phyloP scores from a whole-genome alignment of 2,329 filamentous ascomycete species.

The Diplodia scrobiculata region DNA sequence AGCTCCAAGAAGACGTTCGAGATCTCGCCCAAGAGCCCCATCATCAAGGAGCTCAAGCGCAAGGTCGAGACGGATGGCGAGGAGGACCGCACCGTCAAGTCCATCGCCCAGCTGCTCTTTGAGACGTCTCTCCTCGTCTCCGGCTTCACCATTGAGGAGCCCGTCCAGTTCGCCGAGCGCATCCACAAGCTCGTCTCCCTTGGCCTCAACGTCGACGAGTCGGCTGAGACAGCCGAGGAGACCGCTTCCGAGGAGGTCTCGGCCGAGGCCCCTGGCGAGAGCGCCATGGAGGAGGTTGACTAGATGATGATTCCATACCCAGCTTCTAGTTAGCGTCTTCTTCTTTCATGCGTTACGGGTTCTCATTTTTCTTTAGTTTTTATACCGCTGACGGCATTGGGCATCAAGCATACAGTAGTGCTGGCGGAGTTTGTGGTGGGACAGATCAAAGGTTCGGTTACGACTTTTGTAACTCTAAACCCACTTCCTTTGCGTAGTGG shows the following conservation, averaged over 20 bases:
- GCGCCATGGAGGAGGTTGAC: constrained; percentile 99
- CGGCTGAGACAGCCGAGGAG: constrained; percentile 69
- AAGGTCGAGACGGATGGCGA: constrained; percentile 98
- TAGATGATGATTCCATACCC: constrained; percentile 52
- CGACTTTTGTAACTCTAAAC: constrained; percentile 26
- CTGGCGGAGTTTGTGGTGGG: constrained; percentile 27
- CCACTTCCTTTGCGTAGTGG: constrained; percentile 26
- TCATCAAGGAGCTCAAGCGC: constrained; percentile 98
- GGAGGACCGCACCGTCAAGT: constrained; percentile 99
- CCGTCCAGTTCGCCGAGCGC: constrained; percentile 94
- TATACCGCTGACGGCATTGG: constrained; percentile 25
- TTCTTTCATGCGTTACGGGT: constrained; percentile 25
- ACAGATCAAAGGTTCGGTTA: constrained; percentile 28
- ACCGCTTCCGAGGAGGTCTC: constrained; percentile 61
- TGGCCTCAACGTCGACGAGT: constrained; percentile 95
- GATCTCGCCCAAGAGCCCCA: constrained; percentile 97
- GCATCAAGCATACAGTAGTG: constrained; percentile 24
- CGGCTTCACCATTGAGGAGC: constrained; percentile 99
- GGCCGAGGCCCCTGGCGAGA: constrained; percentile 72
- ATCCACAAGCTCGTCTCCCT: constrained; percentile 99
- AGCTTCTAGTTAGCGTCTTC: constrained; percentile 24
- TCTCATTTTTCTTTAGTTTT: constrained; percentile 17
- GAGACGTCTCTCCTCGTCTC: constrained; percentile 98
- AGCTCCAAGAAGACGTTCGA: constrained; percentile 99
- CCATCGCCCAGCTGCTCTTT: constrained; percentile 96